Evolutionary conservation across 495 filamentous ascomycete species (phyloP), one percentile per base, ranked within the genome.

Genomic region (Daldinia caldariorum): DNA sequence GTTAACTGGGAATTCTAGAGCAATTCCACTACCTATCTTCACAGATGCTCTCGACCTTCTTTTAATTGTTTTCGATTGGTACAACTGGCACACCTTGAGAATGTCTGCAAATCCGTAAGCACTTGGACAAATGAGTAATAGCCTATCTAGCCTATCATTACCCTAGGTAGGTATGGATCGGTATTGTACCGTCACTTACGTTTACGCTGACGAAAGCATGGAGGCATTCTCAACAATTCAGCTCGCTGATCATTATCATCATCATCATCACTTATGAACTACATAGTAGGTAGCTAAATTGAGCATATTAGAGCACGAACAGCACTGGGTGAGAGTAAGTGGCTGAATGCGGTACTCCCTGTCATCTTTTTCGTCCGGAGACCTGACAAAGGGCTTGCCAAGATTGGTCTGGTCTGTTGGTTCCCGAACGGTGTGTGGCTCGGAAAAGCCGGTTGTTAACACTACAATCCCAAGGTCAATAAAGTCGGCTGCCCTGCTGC

Each of bases 241-340:
- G 69, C 69, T 67, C 35, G 69, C 47, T 55, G 69, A 72, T 72
- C 63, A 55, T 56, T 13, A 62, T 38, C 34, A 43, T 18, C 9
- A 62, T 38, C 34, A 43, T 18, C 9, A 35, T 5, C 9, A 35
- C 34, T 65, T 34, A n/a, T 18, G 4, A 43, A 18, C 16, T n/a
- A n/a, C n/a, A n/a, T n/a, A n/a, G n/a, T n/a, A n/a, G n/a, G n/a
- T n/a, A n/a, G n/a, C n/a, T n/a, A n/a, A n/a, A n/a, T n/a, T n/a
- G n/a, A n/a, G n/a, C n/a, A n/a, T n/a, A n/a, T n/a, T n/a, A n/a
- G n/a, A 26, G 26, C 26, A 26, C 26, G 26, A 26, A 26, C 26
- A 9, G 14, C 3, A 31, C 8, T 60, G 13, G 22, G 47, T 53
- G 34, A 41, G 34, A 41, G 38, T 41, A 54, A 38, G 38, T 56